Conservation (phyloP, 2,329 filamentous ascomycete genomes). For the Ophiocordyceps camponoti-floridani region DNA sequence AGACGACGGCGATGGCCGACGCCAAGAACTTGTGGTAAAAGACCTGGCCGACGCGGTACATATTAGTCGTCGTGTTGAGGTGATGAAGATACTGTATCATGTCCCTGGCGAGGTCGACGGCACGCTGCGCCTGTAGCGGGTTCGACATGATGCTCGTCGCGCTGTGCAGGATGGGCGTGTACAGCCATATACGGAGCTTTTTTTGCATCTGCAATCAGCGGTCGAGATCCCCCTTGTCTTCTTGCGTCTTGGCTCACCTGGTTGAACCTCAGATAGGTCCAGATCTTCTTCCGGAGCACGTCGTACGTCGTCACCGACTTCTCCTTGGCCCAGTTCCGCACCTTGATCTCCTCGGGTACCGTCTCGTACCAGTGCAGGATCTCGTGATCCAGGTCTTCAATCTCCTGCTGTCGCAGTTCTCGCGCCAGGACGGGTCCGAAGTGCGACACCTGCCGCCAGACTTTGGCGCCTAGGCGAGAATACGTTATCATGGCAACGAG, state of each 20-base stretch:
- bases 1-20: constrained; percentile 56
- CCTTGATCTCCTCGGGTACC: constrained; percentile 43
- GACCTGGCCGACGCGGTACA: constrained; percentile 54
- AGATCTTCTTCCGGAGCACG: constrained; percentile 57
- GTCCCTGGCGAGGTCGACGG: constrained; percentile 58
- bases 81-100: constrained; percentile 55
- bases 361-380: constrained; percentile 74
- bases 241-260: constrained; percentile 27
- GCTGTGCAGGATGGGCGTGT: constrained; percentile 73
- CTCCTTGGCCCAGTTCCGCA: constrained; percentile 39
- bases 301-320: constrained; percentile 41
- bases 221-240: background rate
- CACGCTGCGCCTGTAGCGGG: constrained; percentile 52
- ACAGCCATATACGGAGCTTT: constrained; percentile 65
- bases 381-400: constrained; percentile 66
- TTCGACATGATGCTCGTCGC: constrained; percentile 69
- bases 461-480: constrained; percentile 64
- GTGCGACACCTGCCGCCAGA: constrained; percentile 66
- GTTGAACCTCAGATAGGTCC: constrained; percentile 74
- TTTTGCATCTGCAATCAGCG: background rate
- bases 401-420: constrained; percentile 53
- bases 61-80: constrained; percentile 52
- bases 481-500: constrained; percentile 73
- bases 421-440: constrained; percentile 42
- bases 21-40: constrained; percentile 71